Conservation (phyloP, 495 filamentous ascomycete genomes). For the Stereocaulon alpinum region DNA sequence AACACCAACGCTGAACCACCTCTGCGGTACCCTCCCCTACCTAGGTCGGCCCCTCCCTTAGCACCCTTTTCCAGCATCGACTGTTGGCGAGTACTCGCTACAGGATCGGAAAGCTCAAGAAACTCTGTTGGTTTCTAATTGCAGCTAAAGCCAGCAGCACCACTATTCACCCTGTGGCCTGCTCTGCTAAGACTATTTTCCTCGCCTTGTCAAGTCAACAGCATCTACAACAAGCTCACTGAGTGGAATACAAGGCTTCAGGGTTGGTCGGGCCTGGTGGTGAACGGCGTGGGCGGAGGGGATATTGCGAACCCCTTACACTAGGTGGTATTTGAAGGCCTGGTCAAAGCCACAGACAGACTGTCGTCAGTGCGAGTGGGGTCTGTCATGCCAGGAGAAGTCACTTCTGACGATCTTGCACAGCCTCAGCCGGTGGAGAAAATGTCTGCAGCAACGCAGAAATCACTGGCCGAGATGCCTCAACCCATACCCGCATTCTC, state of each 20-base stretch:
- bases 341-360: neutral
- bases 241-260: neutral
- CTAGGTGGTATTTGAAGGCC: neutral
- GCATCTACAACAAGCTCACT: neutral
- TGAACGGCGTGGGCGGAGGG: conserved; percentile 16
- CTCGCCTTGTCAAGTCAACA: neutral
- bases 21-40: neutral
- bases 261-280: conserved; percentile 15
- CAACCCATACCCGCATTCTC: conserved; percentile 50
- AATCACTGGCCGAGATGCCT: conserved; percentile 9
- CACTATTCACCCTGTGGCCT: neutral
- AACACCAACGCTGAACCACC: neutral
- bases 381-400: conserved; percentile 9
- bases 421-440: conserved; percentile 2
- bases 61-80: neutral
- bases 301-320: conserved; percentile 3
- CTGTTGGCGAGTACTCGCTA: neutral
- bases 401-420: neutral
- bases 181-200: neutral
- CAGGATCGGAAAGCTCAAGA: neutral
- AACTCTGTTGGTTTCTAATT: neutral
- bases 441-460: conserved; percentile 20
- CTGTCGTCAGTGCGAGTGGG: neutral
- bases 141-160: neutral
- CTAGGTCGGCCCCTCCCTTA: neutral